Conservation (phyloP, 1,284 basidiomycete genomes). For the Fomes fomentarius region DNA sequence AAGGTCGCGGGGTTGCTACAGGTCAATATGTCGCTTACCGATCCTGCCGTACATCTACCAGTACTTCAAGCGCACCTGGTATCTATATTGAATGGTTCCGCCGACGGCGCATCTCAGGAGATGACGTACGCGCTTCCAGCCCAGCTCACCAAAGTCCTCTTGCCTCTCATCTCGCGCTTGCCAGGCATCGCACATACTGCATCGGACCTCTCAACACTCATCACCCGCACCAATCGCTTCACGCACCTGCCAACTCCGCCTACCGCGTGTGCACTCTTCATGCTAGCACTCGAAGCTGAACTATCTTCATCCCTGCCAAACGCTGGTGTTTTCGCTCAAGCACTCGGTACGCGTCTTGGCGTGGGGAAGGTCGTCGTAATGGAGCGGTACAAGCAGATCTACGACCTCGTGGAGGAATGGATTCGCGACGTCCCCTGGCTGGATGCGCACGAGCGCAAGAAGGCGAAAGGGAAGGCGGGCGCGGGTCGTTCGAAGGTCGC, state of each 20-base stretch:
- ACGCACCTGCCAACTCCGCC: conserved; percentile 45
- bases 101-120: conserved; percentile 18
- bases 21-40: conserved; percentile 47
- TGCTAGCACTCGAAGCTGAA: conserved; percentile 75
- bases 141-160: conserved; percentile 43
- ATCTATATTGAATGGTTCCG: conserved; percentile 34
- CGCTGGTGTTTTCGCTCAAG: conserved; percentile 55
- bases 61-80: conserved; percentile 52
- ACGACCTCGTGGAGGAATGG: conserved; percentile 60
- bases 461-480: conserved; percentile 28
- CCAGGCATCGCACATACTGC: conserved; percentile 56
- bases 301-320: conserved; percentile 55
- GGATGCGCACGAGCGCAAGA: conserved; percentile 40
- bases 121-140: conserved; percentile 33
- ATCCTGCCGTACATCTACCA: conserved; percentile 45
- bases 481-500: conserved; percentile 57
- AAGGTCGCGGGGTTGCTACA: conserved; percentile 52
- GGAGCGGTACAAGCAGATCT: conserved; percentile 67
- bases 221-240: conserved; percentile 46
- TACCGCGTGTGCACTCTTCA: conserved; percentile 67
- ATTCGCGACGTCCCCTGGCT: conserved; percentile 74
- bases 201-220: conserved; percentile 53
- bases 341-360: conserved; percentile 53
- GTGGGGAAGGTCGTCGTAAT: conserved; percentile 58
- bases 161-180: conserved; percentile 41